Percentiles rank a stretch among this genome's conserved stretches.
phyloP scores from a whole-genome alignment of 257 asterid species.

The Lavandula angustifolia region DNA sequence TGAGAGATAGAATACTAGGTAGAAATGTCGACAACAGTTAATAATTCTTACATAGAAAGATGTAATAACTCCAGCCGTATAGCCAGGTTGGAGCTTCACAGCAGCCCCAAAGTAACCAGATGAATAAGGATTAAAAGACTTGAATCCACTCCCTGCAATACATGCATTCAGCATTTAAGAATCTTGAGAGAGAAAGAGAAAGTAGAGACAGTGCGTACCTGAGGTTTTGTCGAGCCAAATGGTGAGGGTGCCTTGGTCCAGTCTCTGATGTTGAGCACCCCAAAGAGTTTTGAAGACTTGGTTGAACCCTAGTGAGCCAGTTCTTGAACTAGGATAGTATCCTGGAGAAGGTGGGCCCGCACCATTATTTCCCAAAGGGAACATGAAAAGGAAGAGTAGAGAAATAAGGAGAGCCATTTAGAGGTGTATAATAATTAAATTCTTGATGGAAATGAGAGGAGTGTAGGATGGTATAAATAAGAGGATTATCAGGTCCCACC shows the following conservation, averaged over 20 bases:
- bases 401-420: slow-evolving; percentile 50
- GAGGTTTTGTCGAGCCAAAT: slow-evolving; percentile 71
- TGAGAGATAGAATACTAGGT: too few relatives aligned
- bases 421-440: neutral
- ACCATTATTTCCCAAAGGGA: slow-evolving; percentile 49
- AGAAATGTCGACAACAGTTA: too few relatives aligned
- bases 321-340: slow-evolving; percentile 63
- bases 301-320: slow-evolving; percentile 52
- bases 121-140: slow-evolving; percentile 53
- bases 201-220: slow-evolving; percentile 34
- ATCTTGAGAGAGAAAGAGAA: too few relatives aligned
- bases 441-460: slow-evolving; percentile 20
- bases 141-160: slow-evolving; percentile 80
- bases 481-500: slow-evolving; percentile 46
- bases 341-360: slow-evolving; percentile 88
- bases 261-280: slow-evolving; percentile 84
- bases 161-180: too few relatives aligned
- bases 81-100: slow-evolving; percentile 82
- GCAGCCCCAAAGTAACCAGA: slow-evolving; percentile 80
- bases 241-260: slow-evolving; percentile 59
- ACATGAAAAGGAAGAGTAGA: slow-evolving; percentile 39
- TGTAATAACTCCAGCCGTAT: slow-evolving; percentile 90
- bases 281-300: slow-evolving; percentile 66
- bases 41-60: slow-evolving; percentile 62
- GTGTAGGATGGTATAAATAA: slow-evolving; percentile 44